Base-by-base conservation (phyloP, 176 grass and related monocot species). In the Dendrocalamus sinicus region DNA sequence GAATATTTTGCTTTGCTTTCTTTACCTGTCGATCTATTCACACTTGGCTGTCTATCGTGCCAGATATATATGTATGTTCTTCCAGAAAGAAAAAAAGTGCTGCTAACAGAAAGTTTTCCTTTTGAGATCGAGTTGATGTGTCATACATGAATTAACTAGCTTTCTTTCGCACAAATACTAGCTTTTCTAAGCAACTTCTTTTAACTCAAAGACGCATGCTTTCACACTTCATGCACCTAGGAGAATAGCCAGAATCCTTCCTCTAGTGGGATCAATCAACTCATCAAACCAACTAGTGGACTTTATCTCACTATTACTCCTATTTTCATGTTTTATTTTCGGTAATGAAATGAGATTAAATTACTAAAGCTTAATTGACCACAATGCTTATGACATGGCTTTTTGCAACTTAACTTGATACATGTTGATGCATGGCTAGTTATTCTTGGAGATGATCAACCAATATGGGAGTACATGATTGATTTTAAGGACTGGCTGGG, bases 161-260 rank as follows among this genome's bases (percentile, higher is more conserved):
- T 74, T 51, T 45, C 72, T 74, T 74, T 74, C 47, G 47, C 72
- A 74, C 24, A 74, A 53, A 74, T 32, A 28, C 72, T 48, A 52
- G 50, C 50, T 9, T 52, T 24, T 32, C 48, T 15, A 48, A 73
- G 45, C n/a, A 7, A 23, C 47, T 26, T 24, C 8, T 28, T 75
- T 53, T 20, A 48, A 26, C 72, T 75, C 48, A 17, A 23, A 12
- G 39, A 11, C 4, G 4, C 39, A 44, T 40, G 9, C 40, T 70
- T 45, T 69, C 17, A 11, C 9, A 53, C 15, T 19, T 53, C 5
- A 53, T 53, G 14, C 50, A 16, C 50, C 51, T 53, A 19, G 51
- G 51, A 20, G 20, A 58, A 9, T 58, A 58, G 55, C 55, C 19
- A 9, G 55, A 71, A 45, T 70, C 10, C 35, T 43, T 44, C 0